A percentile compares a stretch with the other conserved stretches of the same genome.
phyloP scores from a whole-genome alignment of 768 basidiomycete species.

The Suillus fuscotomentosus region DNA sequence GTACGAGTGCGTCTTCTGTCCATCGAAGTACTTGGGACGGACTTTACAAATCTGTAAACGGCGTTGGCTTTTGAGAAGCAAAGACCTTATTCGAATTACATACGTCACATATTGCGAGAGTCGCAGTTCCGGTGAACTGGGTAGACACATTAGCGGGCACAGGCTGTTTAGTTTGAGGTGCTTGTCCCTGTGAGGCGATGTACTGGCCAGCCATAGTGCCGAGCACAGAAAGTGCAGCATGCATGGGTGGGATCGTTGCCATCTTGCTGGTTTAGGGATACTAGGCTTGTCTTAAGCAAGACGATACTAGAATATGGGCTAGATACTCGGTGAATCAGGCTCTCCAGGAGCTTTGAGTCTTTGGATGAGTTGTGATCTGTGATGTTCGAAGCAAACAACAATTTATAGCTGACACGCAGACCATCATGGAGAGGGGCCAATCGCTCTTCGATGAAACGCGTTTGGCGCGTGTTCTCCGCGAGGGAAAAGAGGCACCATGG shows the following conservation, averaged over 20 bases:
- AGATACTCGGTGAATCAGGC: constrained; percentile 12
- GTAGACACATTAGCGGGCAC: constrained; percentile 8
- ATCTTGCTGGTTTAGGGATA: constrained; percentile 18
- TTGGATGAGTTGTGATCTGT: constrained; percentile 40
- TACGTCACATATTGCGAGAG: constrained; percentile 51
- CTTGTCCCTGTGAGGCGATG: constrained; percentile 26
- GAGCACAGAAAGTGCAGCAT: constrained; percentile 34
- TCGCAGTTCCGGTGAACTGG: constrained; percentile 20
- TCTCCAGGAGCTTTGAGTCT: constrained; percentile 30
- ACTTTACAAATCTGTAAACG: constrained; percentile 48
- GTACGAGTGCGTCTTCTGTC: constrained; percentile 53
- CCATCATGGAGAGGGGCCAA: constrained; percentile 11
- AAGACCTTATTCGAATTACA: constrained; percentile 17
- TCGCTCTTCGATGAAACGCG: constrained; percentile 21
- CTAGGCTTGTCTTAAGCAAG: constrained; percentile 12
- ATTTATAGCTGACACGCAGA: constrained; percentile 24
- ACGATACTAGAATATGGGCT: constrained; percentile 7
- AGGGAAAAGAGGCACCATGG: constrained; percentile 21
- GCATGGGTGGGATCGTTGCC: constrained; percentile 33
- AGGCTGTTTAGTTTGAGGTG: constrained; percentile 26
- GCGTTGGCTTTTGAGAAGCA: constrained; percentile 5
- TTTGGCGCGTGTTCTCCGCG: constrained; percentile 30
- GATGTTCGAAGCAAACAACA: constrained; percentile 8
- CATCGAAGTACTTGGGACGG: constrained; percentile 57
- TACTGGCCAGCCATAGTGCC: constrained; percentile 37